These are phyloP conservation scores for Stachybotrys chartarum DNA, from an alignment of 2,329 filamentous ascomycete genomes.

Conservation along the genomic window DNA sequence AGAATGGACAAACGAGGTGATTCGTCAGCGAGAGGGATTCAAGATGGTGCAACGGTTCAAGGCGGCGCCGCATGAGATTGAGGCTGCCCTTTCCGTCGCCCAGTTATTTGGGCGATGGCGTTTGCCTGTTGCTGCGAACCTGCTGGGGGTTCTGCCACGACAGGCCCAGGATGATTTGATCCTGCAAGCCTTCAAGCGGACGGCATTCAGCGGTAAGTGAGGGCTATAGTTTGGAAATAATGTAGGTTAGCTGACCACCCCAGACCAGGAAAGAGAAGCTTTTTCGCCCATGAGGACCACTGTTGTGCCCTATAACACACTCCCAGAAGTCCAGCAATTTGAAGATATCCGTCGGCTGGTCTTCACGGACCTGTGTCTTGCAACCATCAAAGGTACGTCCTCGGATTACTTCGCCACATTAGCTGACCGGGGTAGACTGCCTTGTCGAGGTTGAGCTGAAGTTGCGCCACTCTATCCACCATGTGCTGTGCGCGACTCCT, in stretches of 20 bases:
- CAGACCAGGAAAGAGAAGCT: neutral
- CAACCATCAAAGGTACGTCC: neutral
- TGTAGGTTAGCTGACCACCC: neutral
- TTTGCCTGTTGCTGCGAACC: neutral
- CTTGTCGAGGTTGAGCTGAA: conserved; percentile 1
- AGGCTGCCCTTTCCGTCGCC: neutral
- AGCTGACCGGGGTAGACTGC: neutral
- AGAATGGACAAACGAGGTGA: neutral
- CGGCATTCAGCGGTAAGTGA: neutral
- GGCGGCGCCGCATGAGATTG: neutral
- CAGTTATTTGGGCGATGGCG: neutral
- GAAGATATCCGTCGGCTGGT: neutral
- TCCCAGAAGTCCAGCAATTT: conserved; percentile 1
- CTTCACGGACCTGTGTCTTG: neutral
- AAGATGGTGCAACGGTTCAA: neutral
- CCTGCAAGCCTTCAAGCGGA: neutral
- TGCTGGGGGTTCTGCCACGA: neutral
- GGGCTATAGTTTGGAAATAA: too few species aligned
- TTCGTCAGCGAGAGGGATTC: neutral
- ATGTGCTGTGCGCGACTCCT: neutral
- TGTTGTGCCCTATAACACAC: neutral
- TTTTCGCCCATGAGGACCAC: neutral
- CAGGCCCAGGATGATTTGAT: neutral
- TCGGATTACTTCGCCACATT: neutral
- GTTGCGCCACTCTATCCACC: neutral